Evolutionary conservation across 2,329 filamentous ascomycete genomes (phyloP).

Genomic region (Venturia aucupariae): DNA sequence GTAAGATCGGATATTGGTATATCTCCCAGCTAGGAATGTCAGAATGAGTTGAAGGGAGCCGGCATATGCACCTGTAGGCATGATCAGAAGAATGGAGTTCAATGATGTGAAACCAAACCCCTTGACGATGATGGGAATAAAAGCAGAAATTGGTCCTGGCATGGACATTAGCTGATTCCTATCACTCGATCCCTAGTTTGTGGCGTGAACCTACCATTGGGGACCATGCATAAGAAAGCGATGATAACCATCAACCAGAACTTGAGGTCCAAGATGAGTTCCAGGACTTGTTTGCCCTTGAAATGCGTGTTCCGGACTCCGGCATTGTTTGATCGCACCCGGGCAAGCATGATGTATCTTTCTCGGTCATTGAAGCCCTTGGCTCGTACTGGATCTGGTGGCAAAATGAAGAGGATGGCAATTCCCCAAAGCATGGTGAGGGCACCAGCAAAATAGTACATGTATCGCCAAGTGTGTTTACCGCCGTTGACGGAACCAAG

Average conservation of each 20-base stretch:
- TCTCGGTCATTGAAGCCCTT: slow-evolving; percentile 31
- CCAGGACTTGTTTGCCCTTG: slow-evolving; percentile 34
- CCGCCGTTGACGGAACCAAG: slow-evolving; percentile 34
- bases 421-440: slow-evolving; percentile 29
- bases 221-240: slow-evolving; percentile 33
- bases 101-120: slow-evolving; percentile 36
- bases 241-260: slow-evolving; percentile 35
- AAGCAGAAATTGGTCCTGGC: slow-evolving; percentile 33
- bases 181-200: not conserved
- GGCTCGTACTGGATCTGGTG: slow-evolving; percentile 30
- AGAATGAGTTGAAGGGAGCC: slow-evolving; percentile 32
- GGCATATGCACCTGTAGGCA: slow-evolving; percentile 31
- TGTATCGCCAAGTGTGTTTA: slow-evolving; percentile 31
- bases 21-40: slow-evolving; percentile 34
- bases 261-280: slow-evolving; percentile 26
- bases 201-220: slow-evolving; percentile 24
- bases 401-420: slow-evolving; percentile 24
- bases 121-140: slow-evolving; percentile 37
- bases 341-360: slow-evolving; percentile 22
- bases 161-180: not conserved
- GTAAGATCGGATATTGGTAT: slow-evolving; percentile 27
- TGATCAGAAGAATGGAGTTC: slow-evolving; percentile 35
- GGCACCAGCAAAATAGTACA: slow-evolving; percentile 34
- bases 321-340: slow-evolving; percentile 22
- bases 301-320: slow-evolving; percentile 35